Conservation (phyloP, 2,329 filamentous ascomycete genomes). For the Claviceps lovelessii region DNA sequence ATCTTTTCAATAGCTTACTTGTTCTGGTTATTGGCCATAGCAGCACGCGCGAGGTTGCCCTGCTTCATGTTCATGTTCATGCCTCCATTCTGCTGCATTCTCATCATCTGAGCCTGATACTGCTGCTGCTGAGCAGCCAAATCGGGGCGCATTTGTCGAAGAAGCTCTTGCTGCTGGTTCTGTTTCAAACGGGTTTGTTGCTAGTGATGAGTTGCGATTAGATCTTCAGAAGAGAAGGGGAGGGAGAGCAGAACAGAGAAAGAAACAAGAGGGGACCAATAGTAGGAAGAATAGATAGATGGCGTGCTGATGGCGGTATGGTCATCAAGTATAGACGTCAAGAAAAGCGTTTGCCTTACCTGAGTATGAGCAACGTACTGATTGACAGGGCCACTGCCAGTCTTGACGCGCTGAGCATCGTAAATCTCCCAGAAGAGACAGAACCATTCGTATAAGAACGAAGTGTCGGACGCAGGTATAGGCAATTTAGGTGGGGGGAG, state of each 20-base stretch:
- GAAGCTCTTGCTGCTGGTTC: conserved; percentile 60
- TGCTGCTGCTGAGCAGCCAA: conserved; percentile 39
- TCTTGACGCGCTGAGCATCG: conserved; percentile 62
- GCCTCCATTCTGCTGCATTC: conserved; percentile 48
- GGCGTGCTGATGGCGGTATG: background rate
- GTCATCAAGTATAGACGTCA: background rate
- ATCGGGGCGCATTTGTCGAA: conserved; percentile 56
- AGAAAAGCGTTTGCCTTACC: conserved; percentile 50
- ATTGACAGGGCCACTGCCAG: conserved; percentile 46
- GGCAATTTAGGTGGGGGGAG: conserved; percentile 62
- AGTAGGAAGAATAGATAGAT: no score
- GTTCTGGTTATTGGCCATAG: conserved; percentile 64
- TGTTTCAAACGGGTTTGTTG: conserved; percentile 60
- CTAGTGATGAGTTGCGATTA: conserved; percentile 20
- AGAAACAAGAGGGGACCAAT: background rate
- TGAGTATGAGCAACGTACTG: conserved; percentile 74
- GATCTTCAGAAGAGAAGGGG: background rate
- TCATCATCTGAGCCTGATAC: conserved; percentile 51
- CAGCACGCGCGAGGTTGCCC: conserved; percentile 53
- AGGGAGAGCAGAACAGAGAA: background rate
- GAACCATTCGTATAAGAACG: conserved; percentile 96
- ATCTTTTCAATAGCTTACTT: conserved; percentile 39
- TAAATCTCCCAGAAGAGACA: conserved; percentile 95
- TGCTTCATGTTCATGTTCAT: conserved; percentile 47
- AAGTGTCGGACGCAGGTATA: conserved; percentile 50